phyloP scores from a whole-genome alignment of 768 basidiomycete genomes.

The Wakefieldia striispora region DNA sequence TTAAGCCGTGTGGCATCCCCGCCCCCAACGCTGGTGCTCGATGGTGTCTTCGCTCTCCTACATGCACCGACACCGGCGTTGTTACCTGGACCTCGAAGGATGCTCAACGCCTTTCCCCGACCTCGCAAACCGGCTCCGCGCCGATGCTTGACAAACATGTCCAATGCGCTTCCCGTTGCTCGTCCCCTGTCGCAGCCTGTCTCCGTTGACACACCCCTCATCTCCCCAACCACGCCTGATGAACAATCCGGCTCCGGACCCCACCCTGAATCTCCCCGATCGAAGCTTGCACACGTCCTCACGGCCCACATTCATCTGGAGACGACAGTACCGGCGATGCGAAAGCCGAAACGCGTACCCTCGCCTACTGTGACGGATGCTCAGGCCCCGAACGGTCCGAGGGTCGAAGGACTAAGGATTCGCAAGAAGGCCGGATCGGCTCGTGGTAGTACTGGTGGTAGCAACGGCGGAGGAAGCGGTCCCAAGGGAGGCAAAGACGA shows the following conservation, averaged over 20 bases:
- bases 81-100: not conserved
- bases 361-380: no score
- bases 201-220: not conserved
- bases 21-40: conserved; percentile 18
- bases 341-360: not conserved
- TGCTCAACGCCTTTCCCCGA: not conserved
- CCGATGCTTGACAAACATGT: not conserved
- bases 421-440: not conserved
- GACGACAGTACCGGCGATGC: not conserved
- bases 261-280: conserved; percentile 16
- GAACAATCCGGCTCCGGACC: not conserved
- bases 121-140: conserved; percentile 3
- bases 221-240: not conserved
- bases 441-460: not conserved
- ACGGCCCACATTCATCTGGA: not conserved
- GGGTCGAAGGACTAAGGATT: conserved; percentile 2
- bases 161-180: not conserved
- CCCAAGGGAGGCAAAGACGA: not conserved
- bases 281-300: conserved; percentile 22
- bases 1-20: conserved; percentile 3
- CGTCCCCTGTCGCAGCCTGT: not conserved
- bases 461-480: no score
- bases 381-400: no score
- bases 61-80: not conserved
- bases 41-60: conserved; percentile 23